Percentiles rank a stretch among this genome's conserved stretches.
phyloP scores from a whole-genome alignment of 257 asterid genomes.

The Primulina eburnea region DNA sequence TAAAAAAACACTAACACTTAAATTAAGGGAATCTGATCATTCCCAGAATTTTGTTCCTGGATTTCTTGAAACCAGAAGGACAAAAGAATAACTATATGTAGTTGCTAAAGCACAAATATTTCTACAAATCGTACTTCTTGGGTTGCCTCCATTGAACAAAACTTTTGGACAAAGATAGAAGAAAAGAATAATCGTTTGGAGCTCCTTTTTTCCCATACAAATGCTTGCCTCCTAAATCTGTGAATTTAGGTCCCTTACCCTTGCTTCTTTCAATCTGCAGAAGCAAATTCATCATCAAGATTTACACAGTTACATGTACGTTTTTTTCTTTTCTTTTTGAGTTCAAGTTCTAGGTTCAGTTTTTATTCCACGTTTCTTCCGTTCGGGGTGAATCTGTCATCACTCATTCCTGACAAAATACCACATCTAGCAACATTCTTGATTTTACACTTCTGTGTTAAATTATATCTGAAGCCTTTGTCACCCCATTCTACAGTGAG shows the following conservation, averaged over 20 bases:
- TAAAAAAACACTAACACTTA: not conserved
- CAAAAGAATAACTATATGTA: constrained; percentile 40
- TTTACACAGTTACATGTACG: not conserved
- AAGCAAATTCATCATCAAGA: not conserved
- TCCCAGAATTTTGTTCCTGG: constrained; percentile 28
- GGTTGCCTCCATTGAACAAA: constrained; percentile 69
- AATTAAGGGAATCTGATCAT: constrained; percentile 23
- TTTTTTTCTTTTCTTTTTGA: not conserved
- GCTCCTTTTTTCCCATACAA: constrained; percentile 75
- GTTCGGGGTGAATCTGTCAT: not conserved
- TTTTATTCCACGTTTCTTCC: not conserved
- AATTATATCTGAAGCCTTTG: not conserved
- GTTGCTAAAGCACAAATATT: constrained; percentile 15
- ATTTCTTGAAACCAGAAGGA: constrained; percentile 29
- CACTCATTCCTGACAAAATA: not conserved
- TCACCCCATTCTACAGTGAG: not conserved
- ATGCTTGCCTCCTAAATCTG: constrained; percentile 95
- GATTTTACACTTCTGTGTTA: not conserved
- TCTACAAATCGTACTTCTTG: constrained; percentile 69
- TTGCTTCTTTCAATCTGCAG: constrained; percentile 90
- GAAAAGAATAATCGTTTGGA: constrained; percentile 52
- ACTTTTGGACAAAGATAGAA: constrained; percentile 60
- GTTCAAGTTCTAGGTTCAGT: not conserved
- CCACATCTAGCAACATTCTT: not conserved
- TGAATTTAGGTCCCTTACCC: constrained; percentile 82